phyloP scores from a whole-genome alignment of 2,329 filamentous ascomycete genomes.

The Chalara sp. region DNA sequence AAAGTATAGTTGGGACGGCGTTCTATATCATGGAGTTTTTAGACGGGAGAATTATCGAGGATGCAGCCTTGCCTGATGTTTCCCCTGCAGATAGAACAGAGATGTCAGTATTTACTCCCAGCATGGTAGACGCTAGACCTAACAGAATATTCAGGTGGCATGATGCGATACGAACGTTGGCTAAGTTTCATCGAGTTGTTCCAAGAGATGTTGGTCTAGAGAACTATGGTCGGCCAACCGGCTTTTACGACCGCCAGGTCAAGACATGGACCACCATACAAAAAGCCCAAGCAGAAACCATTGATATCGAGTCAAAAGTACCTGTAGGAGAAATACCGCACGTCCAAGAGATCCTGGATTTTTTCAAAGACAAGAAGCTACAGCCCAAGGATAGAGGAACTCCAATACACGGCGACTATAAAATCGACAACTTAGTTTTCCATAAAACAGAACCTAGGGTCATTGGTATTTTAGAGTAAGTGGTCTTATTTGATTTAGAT shows the following conservation, averaged over 20 bases:
- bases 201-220: slow-evolving; percentile 60
- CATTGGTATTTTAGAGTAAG: slow-evolving; percentile 83
- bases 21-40: slow-evolving; percentile 98
- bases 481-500: slow-evolving; percentile 8
- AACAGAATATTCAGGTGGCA: slow-evolving; percentile 54
- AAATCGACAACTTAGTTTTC: slow-evolving; percentile 87
- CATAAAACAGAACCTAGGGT: slow-evolving; percentile 82
- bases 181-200: slow-evolving; percentile 73
- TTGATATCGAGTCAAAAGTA: slow-evolving; percentile 69
- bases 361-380: slow-evolving; percentile 62
- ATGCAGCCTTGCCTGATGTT: slow-evolving; percentile 73
- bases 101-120: slow-evolving; percentile 45
- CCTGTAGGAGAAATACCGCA: slow-evolving; percentile 78
- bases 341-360: slow-evolving; percentile 71
- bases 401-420: slow-evolving; percentile 93
- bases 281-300: slow-evolving; percentile 64
- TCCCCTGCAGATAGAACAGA: slow-evolving; percentile 60
- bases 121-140: slow-evolving; percentile 1
- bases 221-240: slow-evolving; percentile 63
- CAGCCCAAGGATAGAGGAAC: slow-evolving; percentile 74
- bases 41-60: slow-evolving; percentile 87
- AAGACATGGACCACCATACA: slow-evolving; percentile 77
- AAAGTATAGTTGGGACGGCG: slow-evolving; percentile 71
- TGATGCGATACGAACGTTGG: slow-evolving; percentile 75
- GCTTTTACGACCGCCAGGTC: slow-evolving; percentile 84